phyloP scores from a whole-genome alignment of 1,139 yeast species.

The Pneumocystis sp. region DNA sequence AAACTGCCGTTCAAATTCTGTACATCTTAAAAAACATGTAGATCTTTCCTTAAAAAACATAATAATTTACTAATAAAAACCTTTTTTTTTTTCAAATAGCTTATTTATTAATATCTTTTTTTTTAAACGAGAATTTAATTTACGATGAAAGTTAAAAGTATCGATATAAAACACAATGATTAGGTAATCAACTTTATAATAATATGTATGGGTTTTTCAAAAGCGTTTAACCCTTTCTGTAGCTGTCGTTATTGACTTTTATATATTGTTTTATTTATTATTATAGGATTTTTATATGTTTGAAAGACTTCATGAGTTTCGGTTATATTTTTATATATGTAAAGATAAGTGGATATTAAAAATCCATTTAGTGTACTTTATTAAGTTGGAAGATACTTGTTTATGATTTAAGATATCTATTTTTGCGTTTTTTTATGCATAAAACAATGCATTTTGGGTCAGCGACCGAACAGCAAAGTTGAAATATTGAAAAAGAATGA shows the following conservation, averaged over 20 bases:
- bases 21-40: not conserved
- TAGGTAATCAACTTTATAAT: not conserved
- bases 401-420: too few species aligned
- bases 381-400: too few species aligned
- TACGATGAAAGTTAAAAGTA: not conserved
- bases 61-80: not conserved
- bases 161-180: not conserved
- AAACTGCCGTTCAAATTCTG: not conserved
- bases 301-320: not conserved
- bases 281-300: too few species aligned
- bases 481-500: too few species aligned
- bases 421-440: too few species aligned
- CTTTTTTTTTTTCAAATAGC: not conserved
- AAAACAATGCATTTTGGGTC: too few species aligned
- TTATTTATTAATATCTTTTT: not conserved
- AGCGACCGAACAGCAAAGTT: too few species aligned
- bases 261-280: too few species aligned
- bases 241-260: too few species aligned
- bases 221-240: not conserved
- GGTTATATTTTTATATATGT: not conserved
- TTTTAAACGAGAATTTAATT: not conserved
- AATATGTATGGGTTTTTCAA: too few species aligned
- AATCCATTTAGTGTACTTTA: too few species aligned
- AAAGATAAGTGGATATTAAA: not conserved
- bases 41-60: not conserved